Conservation (phyloP, 176 grass and related monocot genomes). For the Tuctoria greenei region DNA sequence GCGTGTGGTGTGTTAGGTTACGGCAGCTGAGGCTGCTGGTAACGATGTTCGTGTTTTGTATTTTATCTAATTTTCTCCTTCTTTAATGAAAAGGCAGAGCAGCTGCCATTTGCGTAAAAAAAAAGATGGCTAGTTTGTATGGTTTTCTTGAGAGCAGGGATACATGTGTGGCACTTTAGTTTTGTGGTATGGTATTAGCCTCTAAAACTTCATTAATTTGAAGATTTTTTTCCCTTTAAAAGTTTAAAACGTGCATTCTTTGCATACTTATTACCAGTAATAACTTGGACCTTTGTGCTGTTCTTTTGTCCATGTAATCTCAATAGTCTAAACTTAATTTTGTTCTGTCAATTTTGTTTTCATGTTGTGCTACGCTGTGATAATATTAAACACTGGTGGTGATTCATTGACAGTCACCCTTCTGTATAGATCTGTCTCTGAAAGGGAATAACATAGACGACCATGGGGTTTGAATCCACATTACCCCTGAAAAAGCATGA, state of each 20-base stretch:
- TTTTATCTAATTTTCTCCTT: too few relatives aligned
- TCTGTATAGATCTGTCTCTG: not conserved
- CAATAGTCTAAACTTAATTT: too few relatives aligned
- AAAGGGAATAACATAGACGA: not conserved
- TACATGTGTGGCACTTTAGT: not conserved
- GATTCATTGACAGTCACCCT: not conserved
- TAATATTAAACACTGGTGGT: not conserved
- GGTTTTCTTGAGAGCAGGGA: not conserved
- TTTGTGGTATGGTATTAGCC: not conserved
- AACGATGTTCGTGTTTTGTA: too few relatives aligned
- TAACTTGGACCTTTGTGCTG: too few relatives aligned
- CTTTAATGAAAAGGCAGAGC: too few relatives aligned
- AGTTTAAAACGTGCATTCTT: not conserved
- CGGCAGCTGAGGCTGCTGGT: too few relatives aligned
- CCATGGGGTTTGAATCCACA: slow-evolving; percentile 22
- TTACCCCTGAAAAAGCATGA: not conserved
- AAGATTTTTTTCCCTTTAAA: not conserved
- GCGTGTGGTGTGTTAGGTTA: too few relatives aligned
- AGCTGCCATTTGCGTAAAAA: too few relatives aligned
- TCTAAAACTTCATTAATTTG: too few relatives aligned
- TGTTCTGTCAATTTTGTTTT: not conserved
- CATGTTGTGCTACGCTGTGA: slow-evolving; percentile 16
- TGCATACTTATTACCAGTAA: not conserved
- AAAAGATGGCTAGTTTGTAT: not conserved
- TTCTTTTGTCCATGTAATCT: too few relatives aligned